These are phyloP conservation scores for Puccinia triticina DNA, from an alignment of 1,284 basidiomycete species.

Conservation along the genomic window DNA sequence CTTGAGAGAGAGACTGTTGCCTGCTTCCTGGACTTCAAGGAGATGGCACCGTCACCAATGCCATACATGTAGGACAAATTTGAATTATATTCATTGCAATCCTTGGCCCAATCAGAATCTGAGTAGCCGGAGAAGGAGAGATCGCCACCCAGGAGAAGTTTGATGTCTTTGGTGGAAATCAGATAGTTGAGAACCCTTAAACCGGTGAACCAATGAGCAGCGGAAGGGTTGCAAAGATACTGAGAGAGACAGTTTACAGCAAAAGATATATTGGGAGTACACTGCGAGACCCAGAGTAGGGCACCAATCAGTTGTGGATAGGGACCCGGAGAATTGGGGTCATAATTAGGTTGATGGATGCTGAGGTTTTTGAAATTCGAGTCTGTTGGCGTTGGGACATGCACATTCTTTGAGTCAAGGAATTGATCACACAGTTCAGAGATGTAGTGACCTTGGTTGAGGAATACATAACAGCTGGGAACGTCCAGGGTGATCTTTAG, in stretches of 20 bases:
- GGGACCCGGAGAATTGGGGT: neutral
- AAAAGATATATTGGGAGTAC: neutral
- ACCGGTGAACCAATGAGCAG: neutral
- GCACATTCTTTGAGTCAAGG: neutral
- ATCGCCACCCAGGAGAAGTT: neutral
- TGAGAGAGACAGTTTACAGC: neutral
- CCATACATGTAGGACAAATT: neutral
- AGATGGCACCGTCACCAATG: neutral
- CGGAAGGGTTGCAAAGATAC: neutral
- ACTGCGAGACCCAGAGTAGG: constrained; percentile 7
- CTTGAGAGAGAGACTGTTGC: constrained; percentile 8
- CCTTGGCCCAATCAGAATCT: constrained; percentile 13
- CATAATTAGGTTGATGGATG: neutral
- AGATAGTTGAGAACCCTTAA: constrained; percentile 8
- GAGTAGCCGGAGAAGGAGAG: neutral
- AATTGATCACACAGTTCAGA: neutral
- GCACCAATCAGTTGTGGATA: neutral
- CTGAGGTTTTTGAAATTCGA: too few relatives aligned
- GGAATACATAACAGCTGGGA: neutral
- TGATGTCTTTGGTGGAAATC: neutral
- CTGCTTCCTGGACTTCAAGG: constrained; percentile 3
- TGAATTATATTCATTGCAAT: neutral
- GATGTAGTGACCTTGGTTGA: neutral
- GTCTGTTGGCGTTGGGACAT: too few relatives aligned
- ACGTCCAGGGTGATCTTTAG: neutral